These are phyloP conservation scores for Papiliotrema flavescens DNA, from an alignment of 1,284 basidiomycete genomes.

Conservation along the genomic window DNA sequence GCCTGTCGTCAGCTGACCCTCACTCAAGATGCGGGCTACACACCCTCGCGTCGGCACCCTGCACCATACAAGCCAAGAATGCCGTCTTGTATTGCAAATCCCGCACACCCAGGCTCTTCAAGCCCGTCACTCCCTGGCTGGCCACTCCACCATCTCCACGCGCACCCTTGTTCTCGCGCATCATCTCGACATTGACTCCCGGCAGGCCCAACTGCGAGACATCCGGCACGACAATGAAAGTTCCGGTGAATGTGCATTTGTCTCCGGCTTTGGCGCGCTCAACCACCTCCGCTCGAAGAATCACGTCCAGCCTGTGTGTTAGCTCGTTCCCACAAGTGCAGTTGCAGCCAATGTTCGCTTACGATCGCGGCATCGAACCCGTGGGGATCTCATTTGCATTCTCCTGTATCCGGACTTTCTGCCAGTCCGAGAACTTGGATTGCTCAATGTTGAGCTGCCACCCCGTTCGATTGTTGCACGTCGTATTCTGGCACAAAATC, in stretches of 20 bases:
- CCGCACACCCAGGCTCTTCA: constrained; percentile 90
- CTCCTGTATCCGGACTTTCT: constrained; percentile 98
- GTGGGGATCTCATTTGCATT: constrained; percentile 99
- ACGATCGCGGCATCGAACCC: constrained; percentile 89
- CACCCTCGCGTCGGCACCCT: constrained; percentile 80
- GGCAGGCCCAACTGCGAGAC: constrained; percentile 94
- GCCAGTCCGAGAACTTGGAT: constrained; percentile 98
- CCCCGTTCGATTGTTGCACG: constrained; percentile 80
- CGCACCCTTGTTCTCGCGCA: constrained; percentile 73
- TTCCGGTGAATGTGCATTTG: constrained; percentile 96
- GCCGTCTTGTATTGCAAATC: constrained; percentile 98
- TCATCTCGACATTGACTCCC: constrained; percentile 89
- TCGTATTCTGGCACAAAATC: constrained; percentile 85
- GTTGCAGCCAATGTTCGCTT: constrained; percentile 13
- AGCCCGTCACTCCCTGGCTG: constrained; percentile 83
- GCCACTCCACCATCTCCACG: constrained; percentile 67
- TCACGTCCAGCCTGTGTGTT: constrained; percentile 72
- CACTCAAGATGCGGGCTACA: constrained; percentile 36
- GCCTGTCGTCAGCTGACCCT: constrained; percentile 51
- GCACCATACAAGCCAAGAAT: constrained; percentile 96
- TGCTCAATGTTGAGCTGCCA: constrained; percentile 97
- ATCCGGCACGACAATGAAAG: constrained; percentile 97
- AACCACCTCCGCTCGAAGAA: constrained; percentile 90
- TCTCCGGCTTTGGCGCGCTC: constrained; percentile 98
- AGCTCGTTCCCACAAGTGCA: not conserved